These are phyloP conservation scores for Cardamine resedifolia DNA, from an alignment of 345 rosid species.

Conservation along the genomic window DNA sequence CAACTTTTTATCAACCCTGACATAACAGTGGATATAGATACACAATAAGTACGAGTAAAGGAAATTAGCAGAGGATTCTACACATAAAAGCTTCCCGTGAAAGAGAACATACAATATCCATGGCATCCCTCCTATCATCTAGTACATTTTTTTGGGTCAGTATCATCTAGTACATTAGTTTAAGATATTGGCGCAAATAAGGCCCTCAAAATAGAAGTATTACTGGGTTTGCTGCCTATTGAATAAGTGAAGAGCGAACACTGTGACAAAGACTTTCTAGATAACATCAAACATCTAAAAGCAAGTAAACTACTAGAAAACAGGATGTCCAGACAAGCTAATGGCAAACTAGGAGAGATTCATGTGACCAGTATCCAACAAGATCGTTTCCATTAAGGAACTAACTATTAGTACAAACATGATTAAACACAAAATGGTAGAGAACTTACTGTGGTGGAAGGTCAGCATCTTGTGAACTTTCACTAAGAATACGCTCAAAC, in stretches of 20 bases:
- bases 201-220: neutral
- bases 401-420: slow-evolving; percentile 23
- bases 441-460: slow-evolving; percentile 83
- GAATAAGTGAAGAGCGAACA: neutral
- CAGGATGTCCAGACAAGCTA: slow-evolving; percentile 13
- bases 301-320: slow-evolving; percentile 13
- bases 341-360: slow-evolving; percentile 20
- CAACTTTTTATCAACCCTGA: slow-evolving; percentile 70
- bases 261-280: neutral
- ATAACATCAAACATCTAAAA: slow-evolving; percentile 6
- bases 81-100: slow-evolving; percentile 10
- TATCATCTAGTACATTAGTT: slow-evolving; percentile 12
- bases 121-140: slow-evolving; percentile 8
- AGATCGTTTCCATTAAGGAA: neutral
- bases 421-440: slow-evolving; percentile 14
- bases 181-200: slow-evolving; percentile 1
- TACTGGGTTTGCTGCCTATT: neutral
- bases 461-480: slow-evolving; percentile 76
- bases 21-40: slow-evolving; percentile 13
- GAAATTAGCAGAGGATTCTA: slow-evolving; percentile 4
- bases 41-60: slow-evolving; percentile 9
- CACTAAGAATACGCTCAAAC: slow-evolving; percentile 84
- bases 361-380: slow-evolving; percentile 13
- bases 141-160: neutral
- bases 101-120: slow-evolving; percentile 6